Evolutionary conservation across 164 flowering plant species (phyloP), one percentile per base, ranked within the genome.

Genomic region (Liquidambar formosana): DNA sequence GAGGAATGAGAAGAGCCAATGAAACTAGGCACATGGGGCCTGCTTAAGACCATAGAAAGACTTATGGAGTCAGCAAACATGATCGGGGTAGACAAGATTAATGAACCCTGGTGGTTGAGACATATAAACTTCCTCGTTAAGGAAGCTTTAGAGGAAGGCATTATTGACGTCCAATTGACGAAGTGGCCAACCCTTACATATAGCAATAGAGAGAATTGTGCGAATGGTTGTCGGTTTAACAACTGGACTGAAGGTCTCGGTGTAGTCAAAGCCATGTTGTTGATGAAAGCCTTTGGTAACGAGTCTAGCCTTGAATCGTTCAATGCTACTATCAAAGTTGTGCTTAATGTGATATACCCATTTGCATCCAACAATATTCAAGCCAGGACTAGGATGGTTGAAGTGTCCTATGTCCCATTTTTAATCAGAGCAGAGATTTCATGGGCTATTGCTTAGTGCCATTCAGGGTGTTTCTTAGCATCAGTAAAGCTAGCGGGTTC

Each of bases 241-340:
- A 5, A 47, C 67, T 6, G 67, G 67, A 27, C 67, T 47, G 57
- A 64, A 64, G 4, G 67, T 64, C 1, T 64, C 56, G 0, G 33
- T 13, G 48, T 64, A 64, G 22, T 65, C 68, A 12, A 49, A 8
- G 3, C 57, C 68, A n/a, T 14, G 22, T 10, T 28, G 33, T 49
- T 49, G 68, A 15, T 26, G 54, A 25, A 65, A 65, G 2, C 68
- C 68, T 48, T 49, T 48, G 38, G 68, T 58, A 25, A 65, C 57
- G 6, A 49, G 43, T 9, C 68, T 22, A 4, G 57, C 68, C 46
- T 49, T 65, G 44, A 46, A 52, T 27, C 21, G 26, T 23, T 65
- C 41, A 33, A 33, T 33, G 41, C 4, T 33, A 33, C 41, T 6
- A 33, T 33, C 41, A 2, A 6, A 33, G 4, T 33, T 33, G 2